Evolutionary conservation across 768 basidiomycete species (phyloP).

Genomic region (Exidia glandulosa): DNA sequence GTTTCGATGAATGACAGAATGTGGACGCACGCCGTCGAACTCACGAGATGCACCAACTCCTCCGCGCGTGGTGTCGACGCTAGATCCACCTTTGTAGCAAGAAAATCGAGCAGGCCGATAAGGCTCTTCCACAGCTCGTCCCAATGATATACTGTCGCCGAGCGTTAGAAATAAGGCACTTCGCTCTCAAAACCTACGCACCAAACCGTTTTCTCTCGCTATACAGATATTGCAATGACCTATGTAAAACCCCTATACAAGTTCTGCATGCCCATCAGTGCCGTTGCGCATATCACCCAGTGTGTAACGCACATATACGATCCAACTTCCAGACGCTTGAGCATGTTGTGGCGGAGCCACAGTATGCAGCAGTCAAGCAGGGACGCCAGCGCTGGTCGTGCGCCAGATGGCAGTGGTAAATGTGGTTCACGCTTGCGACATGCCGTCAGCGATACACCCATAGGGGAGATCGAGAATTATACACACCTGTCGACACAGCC

Average conservation of each 20-base stretch:
- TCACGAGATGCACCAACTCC: conserved; percentile 43
- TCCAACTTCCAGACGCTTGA: conserved; percentile 45
- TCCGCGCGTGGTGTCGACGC: conserved; percentile 41
- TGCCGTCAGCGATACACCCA: neutral
- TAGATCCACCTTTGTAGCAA: conserved; percentile 31
- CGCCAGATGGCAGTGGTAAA: conserved; percentile 29
- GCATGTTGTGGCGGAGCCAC: conserved; percentile 62
- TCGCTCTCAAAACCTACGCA: conserved; percentile 16
- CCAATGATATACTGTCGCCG: conserved; percentile 49
- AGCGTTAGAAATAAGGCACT: neutral
- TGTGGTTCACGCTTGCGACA: conserved; percentile 38
- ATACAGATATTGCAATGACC: conserved; percentile 47
- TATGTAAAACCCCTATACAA: conserved; percentile 44
- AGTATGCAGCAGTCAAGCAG: conserved; percentile 58
- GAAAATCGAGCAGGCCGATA: conserved; percentile 42
- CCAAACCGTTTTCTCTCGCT: conserved; percentile 43
- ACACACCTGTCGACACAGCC: conserved; percentile 54
- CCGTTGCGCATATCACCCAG: neutral
- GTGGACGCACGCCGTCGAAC: conserved; percentile 4
- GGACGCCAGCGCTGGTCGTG: conserved; percentile 41
- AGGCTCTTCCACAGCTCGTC: conserved; percentile 51
- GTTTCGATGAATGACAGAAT: neutral
- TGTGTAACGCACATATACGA: conserved; percentile 41
- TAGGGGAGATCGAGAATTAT: neutral
- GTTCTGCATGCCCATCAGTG: conserved; percentile 23